These are phyloP conservation scores for Trapa bicornis DNA, from an alignment of 345 rosid genomes.

Conservation along the genomic window DNA sequence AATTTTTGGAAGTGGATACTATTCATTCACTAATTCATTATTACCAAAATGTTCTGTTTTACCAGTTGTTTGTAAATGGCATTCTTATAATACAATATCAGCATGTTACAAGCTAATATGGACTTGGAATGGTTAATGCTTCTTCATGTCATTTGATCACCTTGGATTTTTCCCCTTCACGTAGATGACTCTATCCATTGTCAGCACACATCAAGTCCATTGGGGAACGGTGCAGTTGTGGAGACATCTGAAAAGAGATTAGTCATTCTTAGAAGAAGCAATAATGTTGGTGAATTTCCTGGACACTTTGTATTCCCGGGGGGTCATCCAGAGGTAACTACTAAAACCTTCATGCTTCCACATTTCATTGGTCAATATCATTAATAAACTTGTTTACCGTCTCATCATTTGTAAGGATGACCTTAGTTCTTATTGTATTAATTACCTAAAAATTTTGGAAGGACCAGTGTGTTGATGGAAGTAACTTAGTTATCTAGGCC, in stretches of 20 bases:
- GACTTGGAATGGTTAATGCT: background rate
- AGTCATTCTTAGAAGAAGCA: constrained; percentile 59
- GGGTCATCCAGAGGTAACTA: constrained; percentile 80
- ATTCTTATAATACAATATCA: background rate
- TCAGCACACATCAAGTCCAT: constrained; percentile 69
- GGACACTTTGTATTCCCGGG: constrained; percentile 87
- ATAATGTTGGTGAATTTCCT: constrained; percentile 88
- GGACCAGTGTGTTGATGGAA: background rate
- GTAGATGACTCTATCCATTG: constrained; percentile 53
- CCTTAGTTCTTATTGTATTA: background rate
- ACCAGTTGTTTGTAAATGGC: background rate
- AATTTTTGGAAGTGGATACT: background rate
- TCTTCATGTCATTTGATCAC: constrained; percentile 5
- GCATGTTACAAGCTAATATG: background rate
- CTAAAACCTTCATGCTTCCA: background rate
- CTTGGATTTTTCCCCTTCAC: constrained; percentile 2
- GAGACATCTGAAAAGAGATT: constrained; percentile 69
- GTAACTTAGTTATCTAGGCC: background rate
- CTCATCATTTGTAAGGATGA: background rate
- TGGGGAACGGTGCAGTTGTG: constrained; percentile 70
- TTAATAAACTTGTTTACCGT: background rate
- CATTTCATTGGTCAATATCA: background rate
- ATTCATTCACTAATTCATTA: background rate
- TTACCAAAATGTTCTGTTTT: background rate
- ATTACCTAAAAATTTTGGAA: background rate